A percentile compares a stretch with the other conserved stretches of the same genome.
Conservation (phyloP, 352 stramenopile species). For the Phytopythium helicoides region DNA sequence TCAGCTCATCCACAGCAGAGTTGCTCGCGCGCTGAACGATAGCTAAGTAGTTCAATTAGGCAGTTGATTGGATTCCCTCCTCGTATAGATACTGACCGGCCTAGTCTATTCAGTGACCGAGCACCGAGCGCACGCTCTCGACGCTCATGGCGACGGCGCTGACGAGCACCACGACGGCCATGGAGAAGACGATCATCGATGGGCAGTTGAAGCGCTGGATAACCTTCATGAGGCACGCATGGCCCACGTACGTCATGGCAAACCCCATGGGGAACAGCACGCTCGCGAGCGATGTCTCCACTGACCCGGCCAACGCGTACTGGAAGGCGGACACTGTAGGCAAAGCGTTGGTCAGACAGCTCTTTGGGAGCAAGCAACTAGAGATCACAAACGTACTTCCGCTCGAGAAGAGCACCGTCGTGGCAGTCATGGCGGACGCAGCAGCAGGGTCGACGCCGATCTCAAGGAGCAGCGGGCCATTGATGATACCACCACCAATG, state of each 20-base stretch:
- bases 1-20: no score
- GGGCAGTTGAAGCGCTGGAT: slow-evolving; percentile 60
- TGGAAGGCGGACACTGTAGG: slow-evolving; percentile 59
- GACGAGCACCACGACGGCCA: slow-evolving; percentile 61
- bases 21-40: no score
- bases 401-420: slow-evolving; percentile 68
- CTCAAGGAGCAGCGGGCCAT: slow-evolving; percentile 93
- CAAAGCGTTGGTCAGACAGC: slow-evolving; percentile 2
- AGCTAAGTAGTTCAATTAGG: no score
- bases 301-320: slow-evolving; percentile 50
- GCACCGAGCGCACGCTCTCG: slow-evolving; percentile 40
- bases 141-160: slow-evolving; percentile 65
- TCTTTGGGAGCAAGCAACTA: neutral
- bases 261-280: slow-evolving; percentile 62
- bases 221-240: slow-evolving; percentile 46
- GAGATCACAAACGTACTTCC: slow-evolving; percentile 36
- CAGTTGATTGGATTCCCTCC: no score
- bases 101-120: slow-evolving; percentile 9
- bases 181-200: slow-evolving; percentile 70
- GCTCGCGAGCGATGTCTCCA: slow-evolving; percentile 42
- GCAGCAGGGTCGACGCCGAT: slow-evolving; percentile 85
- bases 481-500: slow-evolving; percentile 95
- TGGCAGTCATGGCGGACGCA: slow-evolving; percentile 89
- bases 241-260: slow-evolving; percentile 51
- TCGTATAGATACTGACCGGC: neutral